A percentile compares a stretch with the other conserved stretches of the same genome.
phyloP scores from a whole-genome alignment of 148 eudicot genomes.

The Fagopyrum esculentum region DNA sequence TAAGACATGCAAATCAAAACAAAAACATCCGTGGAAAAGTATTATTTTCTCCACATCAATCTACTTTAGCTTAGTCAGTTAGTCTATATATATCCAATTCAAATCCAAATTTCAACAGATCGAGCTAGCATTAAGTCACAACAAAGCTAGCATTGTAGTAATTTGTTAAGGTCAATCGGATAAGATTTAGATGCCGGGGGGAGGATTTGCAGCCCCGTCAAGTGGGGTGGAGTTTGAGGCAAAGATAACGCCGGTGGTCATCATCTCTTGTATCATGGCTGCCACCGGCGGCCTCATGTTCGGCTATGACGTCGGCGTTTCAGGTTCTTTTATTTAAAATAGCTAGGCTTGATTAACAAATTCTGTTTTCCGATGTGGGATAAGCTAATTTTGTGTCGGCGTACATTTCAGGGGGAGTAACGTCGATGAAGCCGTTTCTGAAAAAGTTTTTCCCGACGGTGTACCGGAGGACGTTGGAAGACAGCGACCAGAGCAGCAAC shows the following conservation, averaged over 20 bases:
- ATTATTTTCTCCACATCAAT: not conserved
- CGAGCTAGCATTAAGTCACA: not conserved
- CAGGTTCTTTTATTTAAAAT: constrained; percentile 35
- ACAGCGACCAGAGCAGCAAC: constrained; percentile 27
- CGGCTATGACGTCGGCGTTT: constrained; percentile 90
- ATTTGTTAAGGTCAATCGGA: not conserved
- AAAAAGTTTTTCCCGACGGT: constrained; percentile 78
- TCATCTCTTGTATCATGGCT: constrained; percentile 87
- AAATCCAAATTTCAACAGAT: not conserved
- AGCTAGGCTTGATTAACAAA: too few relatives aligned
- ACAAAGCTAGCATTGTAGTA: not conserved
- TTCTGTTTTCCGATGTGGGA: too few relatives aligned
- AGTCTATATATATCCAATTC: not conserved
- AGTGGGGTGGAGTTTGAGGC: constrained; percentile 67
- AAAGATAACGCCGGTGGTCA: constrained; percentile 81
- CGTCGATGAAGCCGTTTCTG: constrained; percentile 64
- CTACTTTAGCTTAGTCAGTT: not conserved
- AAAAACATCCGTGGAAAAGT: constrained; percentile 2
- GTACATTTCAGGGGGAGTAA: constrained; percentile 61
- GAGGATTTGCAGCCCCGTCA: constrained; percentile 49
- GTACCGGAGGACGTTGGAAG: constrained; percentile 22
- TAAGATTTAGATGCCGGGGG: constrained; percentile 50
- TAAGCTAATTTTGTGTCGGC: too few relatives aligned
- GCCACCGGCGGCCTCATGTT: constrained; percentile 98
- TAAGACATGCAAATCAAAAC: not conserved